Evolutionary conservation across 305 asterid species (phyloP), one percentile per base, ranked within the genome.

Genomic region (Fraxinus greggii): DNA sequence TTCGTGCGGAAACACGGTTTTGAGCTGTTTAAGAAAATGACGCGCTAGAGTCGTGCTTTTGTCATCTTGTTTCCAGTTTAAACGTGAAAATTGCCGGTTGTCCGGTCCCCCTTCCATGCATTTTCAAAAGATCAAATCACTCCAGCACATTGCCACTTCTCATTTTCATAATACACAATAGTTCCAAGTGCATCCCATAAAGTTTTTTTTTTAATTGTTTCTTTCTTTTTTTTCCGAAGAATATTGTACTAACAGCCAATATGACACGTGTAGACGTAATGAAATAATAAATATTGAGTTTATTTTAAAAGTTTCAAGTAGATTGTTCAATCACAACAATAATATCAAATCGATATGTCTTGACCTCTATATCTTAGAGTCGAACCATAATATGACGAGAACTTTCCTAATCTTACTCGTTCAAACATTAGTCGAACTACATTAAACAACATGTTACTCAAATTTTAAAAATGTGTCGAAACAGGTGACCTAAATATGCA

Each of bases 1-100:
- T 80, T 83, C 89, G 90, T 90, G 94, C 93, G 56, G 84, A 78
- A 80, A 91, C 94, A 85, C 94, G 93, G 91, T 88, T 88, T 81
- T 80, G 82, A 1, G 85, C 76, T 72, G 85, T 80, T 15, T 76
- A 33, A 67, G 40, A 79, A 70, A 70, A 70, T 1, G 75, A 70
- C 75, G 23, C 7, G 75, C 38, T 70, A 70, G 74, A 67, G 3
- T 70, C 40, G 75, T 70, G 42, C 10, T 5, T 81, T 77, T 82
- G 76, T 76, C 84, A 65, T 73, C 78, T 77, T 76, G 33, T 72
- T 74, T 21, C 31, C 42, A 59, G 45, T 15, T 80, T 78, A 72
- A 75, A 75, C 75, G 67, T 75, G 80, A 74, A 35, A 26, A 70
- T 17, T 70, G 42, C 75, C 7, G 38, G 75, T 70, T 31, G 75